These are phyloP conservation scores for Graphilbum sp. DNA, from an alignment of 2,329 filamentous ascomycete genomes.

Conservation along the genomic window DNA sequence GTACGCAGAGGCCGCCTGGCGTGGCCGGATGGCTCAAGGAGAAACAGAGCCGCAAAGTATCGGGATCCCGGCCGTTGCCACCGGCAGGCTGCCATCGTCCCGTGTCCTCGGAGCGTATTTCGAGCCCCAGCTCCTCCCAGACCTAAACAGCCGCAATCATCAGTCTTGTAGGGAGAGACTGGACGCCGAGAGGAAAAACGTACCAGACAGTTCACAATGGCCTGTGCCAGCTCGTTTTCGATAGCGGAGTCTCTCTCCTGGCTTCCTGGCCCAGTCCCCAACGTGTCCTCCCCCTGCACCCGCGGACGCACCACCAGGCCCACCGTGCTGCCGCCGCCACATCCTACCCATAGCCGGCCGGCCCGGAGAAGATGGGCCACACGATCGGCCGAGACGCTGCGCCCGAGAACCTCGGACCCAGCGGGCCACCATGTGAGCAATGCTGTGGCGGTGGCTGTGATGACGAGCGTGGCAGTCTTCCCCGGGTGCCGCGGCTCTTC, in stretches of 20 bases:
- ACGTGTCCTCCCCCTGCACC: slow-evolving; percentile 2
- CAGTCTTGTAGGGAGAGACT: no score
- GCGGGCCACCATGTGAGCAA: neutral
- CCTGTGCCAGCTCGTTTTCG: neutral
- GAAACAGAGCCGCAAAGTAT: neutral
- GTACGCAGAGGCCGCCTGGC: slow-evolving; percentile 5
- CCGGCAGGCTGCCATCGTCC: neutral
- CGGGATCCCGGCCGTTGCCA: neutral
- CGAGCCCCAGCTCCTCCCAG: neutral
- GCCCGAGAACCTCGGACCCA: slow-evolving; percentile 1
- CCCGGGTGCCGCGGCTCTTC: neutral
- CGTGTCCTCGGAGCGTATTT: neutral
- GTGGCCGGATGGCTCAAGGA: slow-evolving; percentile 4
- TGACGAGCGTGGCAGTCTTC: neutral
- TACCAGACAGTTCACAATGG: neutral
- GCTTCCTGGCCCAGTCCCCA: no score
- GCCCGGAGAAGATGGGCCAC: slow-evolving; percentile 7
- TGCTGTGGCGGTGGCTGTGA: neutral
- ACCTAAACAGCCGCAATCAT: no score
- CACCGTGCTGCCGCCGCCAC: slow-evolving; percentile 3
- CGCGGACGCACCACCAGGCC: slow-evolving; percentile 3
- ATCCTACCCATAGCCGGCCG: slow-evolving; percentile 7
- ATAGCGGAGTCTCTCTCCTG: no score
- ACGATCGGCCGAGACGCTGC: slow-evolving; percentile 3
- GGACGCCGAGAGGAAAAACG: no score